Percentiles rank a stretch among this genome's conserved stretches.
These are phyloP conservation scores for Dryas octopetala DNA, from an alignment of 306 rosid genomes.

Conservation along the genomic window DNA sequence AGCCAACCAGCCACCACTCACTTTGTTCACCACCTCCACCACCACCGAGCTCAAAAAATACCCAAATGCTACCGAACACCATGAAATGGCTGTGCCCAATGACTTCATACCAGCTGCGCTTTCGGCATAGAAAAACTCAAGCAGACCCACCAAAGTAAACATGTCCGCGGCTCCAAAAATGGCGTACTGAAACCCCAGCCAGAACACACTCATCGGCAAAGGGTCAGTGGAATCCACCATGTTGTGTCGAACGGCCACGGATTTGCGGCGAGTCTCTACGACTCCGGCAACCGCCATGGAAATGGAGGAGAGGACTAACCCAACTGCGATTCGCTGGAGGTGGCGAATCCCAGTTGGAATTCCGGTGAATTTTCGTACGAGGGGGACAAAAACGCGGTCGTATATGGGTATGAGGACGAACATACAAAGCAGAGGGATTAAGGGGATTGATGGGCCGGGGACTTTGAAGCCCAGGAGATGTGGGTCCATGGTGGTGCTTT, in stretches of 20 bases:
- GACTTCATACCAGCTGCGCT: slow-evolving; percentile 62
- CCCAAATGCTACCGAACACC: slow-evolving; percentile 45
- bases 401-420: slow-evolving; percentile 62
- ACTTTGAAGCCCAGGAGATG: slow-evolving; percentile 52
- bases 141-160: slow-evolving; percentile 59
- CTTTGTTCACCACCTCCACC: slow-evolving; percentile 72
- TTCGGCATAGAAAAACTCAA: slow-evolving; percentile 87
- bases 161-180: slow-evolving; percentile 73
- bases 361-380: slow-evolving; percentile 72
- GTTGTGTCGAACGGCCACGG: slow-evolving; percentile 46
- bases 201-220: slow-evolving; percentile 72
- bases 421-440: slow-evolving; percentile 61
- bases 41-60: slow-evolving; percentile 48
- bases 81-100: slow-evolving; percentile 41
- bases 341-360: slow-evolving; percentile 78
- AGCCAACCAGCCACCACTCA: slow-evolving; percentile 73
- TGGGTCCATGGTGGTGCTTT: slow-evolving; percentile 65
- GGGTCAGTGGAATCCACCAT: slow-evolving; percentile 60
- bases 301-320: slow-evolving; percentile 60
- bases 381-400: slow-evolving; percentile 60
- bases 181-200: slow-evolving; percentile 70
- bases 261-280: slow-evolving; percentile 54
- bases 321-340: slow-evolving; percentile 75
- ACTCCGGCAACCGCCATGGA: slow-evolving; percentile 66
- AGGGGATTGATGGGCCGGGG: slow-evolving; percentile 72